Evolutionary conservation across 495 filamentous ascomycete genomes (phyloP).

Genomic region (Aspergillus baeticus): DNA sequence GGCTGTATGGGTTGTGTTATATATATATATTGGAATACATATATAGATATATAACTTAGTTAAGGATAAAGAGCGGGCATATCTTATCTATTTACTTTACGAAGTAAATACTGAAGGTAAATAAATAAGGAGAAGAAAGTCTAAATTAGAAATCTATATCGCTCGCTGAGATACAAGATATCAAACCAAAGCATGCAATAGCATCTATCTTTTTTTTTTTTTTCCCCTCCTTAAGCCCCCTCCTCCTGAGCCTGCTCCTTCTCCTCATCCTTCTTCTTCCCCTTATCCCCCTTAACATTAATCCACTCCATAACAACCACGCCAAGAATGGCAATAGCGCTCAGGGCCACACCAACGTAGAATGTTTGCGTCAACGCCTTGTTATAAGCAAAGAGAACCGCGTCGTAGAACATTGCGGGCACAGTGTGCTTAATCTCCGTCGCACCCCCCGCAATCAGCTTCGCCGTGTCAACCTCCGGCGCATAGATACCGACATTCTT

Average conservation of each 20-base stretch:
- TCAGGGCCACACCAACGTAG: neutral
- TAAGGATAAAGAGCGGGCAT: no score
- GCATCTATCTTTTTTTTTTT: neutral
- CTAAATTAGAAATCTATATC: no score
- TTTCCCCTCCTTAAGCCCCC: neutral
- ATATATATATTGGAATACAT: no score
- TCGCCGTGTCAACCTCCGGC: neutral
- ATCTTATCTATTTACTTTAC: no score
- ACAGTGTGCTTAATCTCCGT: neutral
- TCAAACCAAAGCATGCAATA: no score
- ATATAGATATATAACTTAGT: no score
- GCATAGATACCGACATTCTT: neutral
- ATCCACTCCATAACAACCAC: conserved; percentile 8
- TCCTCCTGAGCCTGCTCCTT: neutral
- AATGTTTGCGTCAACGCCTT: conserved; percentile 3
- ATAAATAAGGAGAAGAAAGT: no score
- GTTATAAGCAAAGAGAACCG: conserved; percentile 9
- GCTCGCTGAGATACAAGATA: no score
- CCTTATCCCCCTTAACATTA: conserved; percentile 14
- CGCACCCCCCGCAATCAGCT: conserved; percentile 1
- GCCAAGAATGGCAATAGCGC: neutral
- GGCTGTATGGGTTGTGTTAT: no score
- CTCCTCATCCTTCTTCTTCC: neutral
- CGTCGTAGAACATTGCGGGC: neutral
- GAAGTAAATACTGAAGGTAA: no score